Evolutionary conservation across 1,284 basidiomycete species (phyloP), one percentile per base, ranked within the genome.

Genomic region (Ganoderma leucocontextum): DNA sequence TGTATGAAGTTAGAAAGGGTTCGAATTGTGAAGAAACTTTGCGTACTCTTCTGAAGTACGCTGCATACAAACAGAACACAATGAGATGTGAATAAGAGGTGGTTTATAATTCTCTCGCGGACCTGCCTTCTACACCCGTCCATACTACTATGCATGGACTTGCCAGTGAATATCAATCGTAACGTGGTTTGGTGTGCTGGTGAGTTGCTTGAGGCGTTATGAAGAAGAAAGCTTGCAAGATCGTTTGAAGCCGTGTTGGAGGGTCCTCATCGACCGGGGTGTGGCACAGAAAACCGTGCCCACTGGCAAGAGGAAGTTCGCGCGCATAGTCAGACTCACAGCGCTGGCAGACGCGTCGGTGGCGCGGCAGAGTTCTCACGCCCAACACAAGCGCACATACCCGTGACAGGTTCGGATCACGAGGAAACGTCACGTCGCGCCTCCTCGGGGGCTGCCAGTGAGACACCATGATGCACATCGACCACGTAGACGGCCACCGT

Each of bases 91-190:
- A 4, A 61, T 42, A 2, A 33, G 25, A 7, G 25, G 44, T 60
- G 15, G 12, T 49, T 63, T 42, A 4, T 9, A 47, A 25, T 25
- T 38, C 19, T 29, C 2, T 8, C 8, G 15, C 13, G 62, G 19
- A 55, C 53, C 19, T 62, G 63, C 69, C 60, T 57, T 59, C 59
- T 44, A 49, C 65, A 67, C 2, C n/a, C 44, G 35, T 67, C 57
- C 61, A 67, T 62, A 29, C 29, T 29, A 29, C 29, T 29, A 22
- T 22, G 19, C 41, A 12, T 61, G 38, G 17, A 22, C n/a, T 10
- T 29, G 29, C 29, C 29, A 29, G 29, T 29, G 2, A 29, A 29
- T 29, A 29, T 29, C 29, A 29, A 29, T 29, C 29, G 29, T 29
- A 2, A 29, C 29, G 29, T 29, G 29, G 2, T 29, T 29, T 29